These are phyloP conservation scores for Glonium stellatum DNA, from an alignment of 495 filamentous ascomycete species.

Conservation along the genomic window DNA sequence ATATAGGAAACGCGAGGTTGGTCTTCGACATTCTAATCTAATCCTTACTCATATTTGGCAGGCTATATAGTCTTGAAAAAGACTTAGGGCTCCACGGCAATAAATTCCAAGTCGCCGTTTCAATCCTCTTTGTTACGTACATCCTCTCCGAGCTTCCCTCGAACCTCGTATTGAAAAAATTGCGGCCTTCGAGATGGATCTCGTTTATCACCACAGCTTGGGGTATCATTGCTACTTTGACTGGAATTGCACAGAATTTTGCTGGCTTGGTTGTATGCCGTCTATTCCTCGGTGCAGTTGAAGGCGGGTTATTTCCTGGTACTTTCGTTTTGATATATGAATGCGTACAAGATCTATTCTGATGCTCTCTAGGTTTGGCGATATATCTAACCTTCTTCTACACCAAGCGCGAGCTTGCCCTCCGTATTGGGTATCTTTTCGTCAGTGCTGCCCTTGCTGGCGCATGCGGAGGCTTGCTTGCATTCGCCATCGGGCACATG, in stretches of 20 bases:
- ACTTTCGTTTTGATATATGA: slow-evolving; percentile 38
- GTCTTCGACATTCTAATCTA: neutral
- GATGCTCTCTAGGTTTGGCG: slow-evolving; percentile 26
- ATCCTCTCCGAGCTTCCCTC: slow-evolving; percentile 55
- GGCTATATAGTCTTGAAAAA: slow-evolving; percentile 58
- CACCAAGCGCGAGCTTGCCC: slow-evolving; percentile 62
- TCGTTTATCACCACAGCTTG: slow-evolving; percentile 57
- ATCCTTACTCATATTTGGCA: slow-evolving; percentile 1
- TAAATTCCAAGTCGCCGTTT: slow-evolving; percentile 64
- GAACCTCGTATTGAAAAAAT: slow-evolving; percentile 57
- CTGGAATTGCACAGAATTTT: slow-evolving; percentile 57
- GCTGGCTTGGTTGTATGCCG: slow-evolving; percentile 50
- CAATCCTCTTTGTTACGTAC: slow-evolving; percentile 65
- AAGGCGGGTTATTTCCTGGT: slow-evolving; percentile 62
- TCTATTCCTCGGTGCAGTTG: slow-evolving; percentile 49
- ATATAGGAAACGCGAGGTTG: slow-evolving; percentile 65
- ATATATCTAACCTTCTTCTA: slow-evolving; percentile 64
- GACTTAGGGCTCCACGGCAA: slow-evolving; percentile 56
- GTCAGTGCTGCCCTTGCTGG: slow-evolving; percentile 69
- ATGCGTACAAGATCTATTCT: slow-evolving; percentile 33
- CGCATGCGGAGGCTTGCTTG: slow-evolving; percentile 67
- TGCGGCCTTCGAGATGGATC: slow-evolving; percentile 62
- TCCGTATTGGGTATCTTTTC: slow-evolving; percentile 70
- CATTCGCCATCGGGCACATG: slow-evolving; percentile 42
- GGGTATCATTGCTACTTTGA: slow-evolving; percentile 65